Percentiles rank a stretch among this genome's conserved stretches.
Evolutionary conservation across 2,329 filamentous ascomycete species (phyloP).

Genomic region (Neofusicoccum ribis): DNA sequence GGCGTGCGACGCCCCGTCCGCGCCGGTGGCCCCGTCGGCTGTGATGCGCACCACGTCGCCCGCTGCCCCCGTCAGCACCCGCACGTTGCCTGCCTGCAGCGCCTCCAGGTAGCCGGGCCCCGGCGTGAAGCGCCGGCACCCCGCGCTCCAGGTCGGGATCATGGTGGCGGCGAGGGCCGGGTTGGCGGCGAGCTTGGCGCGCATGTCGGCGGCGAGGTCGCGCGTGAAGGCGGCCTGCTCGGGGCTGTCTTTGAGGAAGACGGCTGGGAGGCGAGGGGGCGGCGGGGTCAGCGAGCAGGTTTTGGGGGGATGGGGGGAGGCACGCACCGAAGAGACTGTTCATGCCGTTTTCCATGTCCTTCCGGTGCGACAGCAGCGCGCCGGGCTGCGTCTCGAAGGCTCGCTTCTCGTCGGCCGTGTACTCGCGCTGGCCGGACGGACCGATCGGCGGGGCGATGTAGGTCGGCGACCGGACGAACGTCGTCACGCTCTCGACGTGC

Average conservation of each 20-base stretch:
- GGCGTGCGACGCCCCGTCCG: slow-evolving; percentile 24
- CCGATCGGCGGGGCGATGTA: slow-evolving; percentile 51
- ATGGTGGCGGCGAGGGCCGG: slow-evolving; percentile 43
- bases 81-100: slow-evolving; percentile 32
- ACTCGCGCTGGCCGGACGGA: slow-evolving; percentile 45
- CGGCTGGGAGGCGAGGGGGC: slow-evolving; percentile 14
- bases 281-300: background rate
- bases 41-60: slow-evolving; percentile 30
- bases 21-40: slow-evolving; percentile 30
- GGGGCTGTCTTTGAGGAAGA: slow-evolving; percentile 47
- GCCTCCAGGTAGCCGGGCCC: slow-evolving; percentile 37
- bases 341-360: slow-evolving; percentile 47
- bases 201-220: slow-evolving; percentile 44
- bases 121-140: slow-evolving; percentile 34
- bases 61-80: background rate
- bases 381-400: slow-evolving; percentile 45
- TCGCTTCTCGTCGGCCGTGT: slow-evolving; percentile 42
- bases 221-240: slow-evolving; percentile 29
- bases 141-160: slow-evolving; percentile 46
- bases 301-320: background rate
- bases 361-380: slow-evolving; percentile 43
- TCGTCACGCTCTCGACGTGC: slow-evolving; percentile 46
- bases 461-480: slow-evolving; percentile 53
- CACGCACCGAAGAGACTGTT: slow-evolving; percentile 47
- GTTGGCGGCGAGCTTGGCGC: slow-evolving; percentile 40